Percentiles rank a stretch among this genome's conserved stretches.
Conservation (phyloP, 2,329 filamentous ascomycete species). For the Epicoccum sorghinum region DNA sequence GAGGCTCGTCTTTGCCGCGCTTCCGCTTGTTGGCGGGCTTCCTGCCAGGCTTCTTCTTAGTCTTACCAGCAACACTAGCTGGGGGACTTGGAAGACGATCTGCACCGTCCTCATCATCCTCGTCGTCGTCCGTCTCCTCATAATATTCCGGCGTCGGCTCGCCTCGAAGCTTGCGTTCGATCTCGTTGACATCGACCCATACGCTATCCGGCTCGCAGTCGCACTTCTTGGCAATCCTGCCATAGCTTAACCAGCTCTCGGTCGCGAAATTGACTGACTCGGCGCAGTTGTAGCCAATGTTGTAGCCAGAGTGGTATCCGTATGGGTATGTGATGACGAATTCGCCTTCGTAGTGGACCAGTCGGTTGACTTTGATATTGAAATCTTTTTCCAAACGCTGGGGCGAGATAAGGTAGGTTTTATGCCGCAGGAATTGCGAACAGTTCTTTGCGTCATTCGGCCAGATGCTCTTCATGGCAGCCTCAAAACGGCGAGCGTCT, state of each 20-base stretch:
- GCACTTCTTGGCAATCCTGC: conserved; percentile 94
- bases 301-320: conserved; percentile 97
- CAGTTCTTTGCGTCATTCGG: conserved; percentile 94
- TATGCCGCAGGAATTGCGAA: conserved; percentile 94
- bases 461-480: conserved; percentile 95
- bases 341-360: conserved; percentile 94
- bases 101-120: conserved; percentile 63
- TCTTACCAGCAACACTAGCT: conserved; percentile 72
- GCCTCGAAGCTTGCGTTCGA: conserved; percentile 90
- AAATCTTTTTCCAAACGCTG: conserved; percentile 84
- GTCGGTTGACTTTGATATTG: conserved; percentile 94
- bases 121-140: conserved; percentile 75
- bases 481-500: conserved; percentile 90
- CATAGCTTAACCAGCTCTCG: conserved; percentile 93
- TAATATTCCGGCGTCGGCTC: conserved; percentile 81
- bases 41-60: conserved; percentile 69
- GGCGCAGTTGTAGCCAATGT: conserved; percentile 97
- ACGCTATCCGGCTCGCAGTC: conserved; percentile 97
- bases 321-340: conserved; percentile 99
- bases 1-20: conserved; percentile 51
- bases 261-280: conserved; percentile 98
- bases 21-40: conserved; percentile 72
- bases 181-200: conserved; percentile 96
- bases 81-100: conserved; percentile 77
- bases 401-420: conserved; percentile 95